A percentile compares a stretch with the other conserved stretches of the same genome.
phyloP scores from a whole-genome alignment of 2,329 filamentous ascomycete genomes.

The Ophiostoma perfectum region DNA sequence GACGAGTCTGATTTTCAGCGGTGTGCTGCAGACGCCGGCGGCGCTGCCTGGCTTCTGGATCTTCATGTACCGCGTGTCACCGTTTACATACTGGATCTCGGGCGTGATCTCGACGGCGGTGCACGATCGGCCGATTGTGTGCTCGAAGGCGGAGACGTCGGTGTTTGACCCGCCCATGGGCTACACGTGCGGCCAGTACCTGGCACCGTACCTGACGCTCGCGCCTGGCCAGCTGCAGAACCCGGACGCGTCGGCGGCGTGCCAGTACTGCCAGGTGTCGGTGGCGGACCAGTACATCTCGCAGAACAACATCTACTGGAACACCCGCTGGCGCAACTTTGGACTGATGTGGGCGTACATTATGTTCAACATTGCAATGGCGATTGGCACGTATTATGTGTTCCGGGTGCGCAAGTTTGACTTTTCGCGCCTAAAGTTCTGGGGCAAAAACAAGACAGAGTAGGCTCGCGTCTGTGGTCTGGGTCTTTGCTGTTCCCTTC shows the following conservation, averaged over 20 bases:
- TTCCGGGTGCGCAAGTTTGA: slow-evolving; percentile 21
- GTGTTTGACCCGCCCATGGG: slow-evolving; percentile 59
- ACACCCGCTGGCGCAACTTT: slow-evolving; percentile 62
- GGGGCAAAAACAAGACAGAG: slow-evolving; percentile 12
- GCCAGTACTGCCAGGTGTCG: slow-evolving; percentile 61
- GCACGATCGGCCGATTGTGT: slow-evolving; percentile 59
- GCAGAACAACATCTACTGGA: slow-evolving; percentile 44
- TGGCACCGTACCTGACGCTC: slow-evolving; percentile 48
- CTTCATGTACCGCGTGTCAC: slow-evolving; percentile 75
- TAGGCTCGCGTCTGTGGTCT: not conserved
- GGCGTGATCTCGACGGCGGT: slow-evolving; percentile 66
- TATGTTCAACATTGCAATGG: slow-evolving; percentile 60
- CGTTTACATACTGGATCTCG: slow-evolving; percentile 75
- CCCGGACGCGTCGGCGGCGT: slow-evolving; percentile 48
- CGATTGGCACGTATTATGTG: slow-evolving; percentile 22
- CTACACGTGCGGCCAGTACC: slow-evolving; percentile 60
- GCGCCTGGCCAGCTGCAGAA: slow-evolving; percentile 59
- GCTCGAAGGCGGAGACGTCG: slow-evolving; percentile 57
- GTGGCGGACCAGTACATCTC: slow-evolving; percentile 57
- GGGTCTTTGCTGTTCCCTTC: not conserved
- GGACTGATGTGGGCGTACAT: slow-evolving; percentile 65
- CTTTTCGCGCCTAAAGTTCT: slow-evolving; percentile 17
- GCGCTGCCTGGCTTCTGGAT: slow-evolving; percentile 67
- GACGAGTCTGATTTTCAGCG: slow-evolving; percentile 55
- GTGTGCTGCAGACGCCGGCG: slow-evolving; percentile 53